Conservation (phyloP, 169 alveolate genomes). For the Plasmodium berghei region DNA sequence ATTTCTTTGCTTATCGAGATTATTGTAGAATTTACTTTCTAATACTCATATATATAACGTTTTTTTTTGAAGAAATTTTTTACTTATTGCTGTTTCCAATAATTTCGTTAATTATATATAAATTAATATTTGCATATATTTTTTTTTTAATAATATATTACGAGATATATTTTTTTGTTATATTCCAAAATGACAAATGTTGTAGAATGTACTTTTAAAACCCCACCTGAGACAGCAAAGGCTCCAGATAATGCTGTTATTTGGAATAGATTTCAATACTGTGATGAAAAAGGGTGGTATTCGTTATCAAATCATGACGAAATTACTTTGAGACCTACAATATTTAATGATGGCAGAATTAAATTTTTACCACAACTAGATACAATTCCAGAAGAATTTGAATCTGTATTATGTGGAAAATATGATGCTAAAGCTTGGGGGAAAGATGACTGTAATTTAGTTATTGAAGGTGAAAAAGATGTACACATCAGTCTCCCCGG, state of each 20-base stretch:
- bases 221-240: constrained; percentile 58
- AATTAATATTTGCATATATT: not conserved
- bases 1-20: too few species aligned
- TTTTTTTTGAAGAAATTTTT: not conserved
- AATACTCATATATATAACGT: too few species aligned
- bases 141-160: constrained; percentile 3
- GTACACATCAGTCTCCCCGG: constrained; percentile 80
- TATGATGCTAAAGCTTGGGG: constrained; percentile 84
- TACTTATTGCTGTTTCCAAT: constrained; percentile 5
- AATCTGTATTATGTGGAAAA: constrained; percentile 79
- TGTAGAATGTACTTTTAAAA: constrained; percentile 72
- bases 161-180: constrained; percentile 2
- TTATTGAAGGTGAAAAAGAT: constrained; percentile 83
- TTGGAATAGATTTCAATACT: constrained; percentile 70
- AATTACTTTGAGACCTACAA: constrained; percentile 78
- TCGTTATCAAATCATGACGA: constrained; percentile 80
- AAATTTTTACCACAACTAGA: constrained; percentile 81
- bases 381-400: constrained; percentile 77
- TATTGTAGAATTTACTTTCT: too few species aligned
- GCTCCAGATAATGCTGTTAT: constrained; percentile 69
- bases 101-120: constrained; percentile 6
- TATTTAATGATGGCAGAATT: constrained; percentile 79
- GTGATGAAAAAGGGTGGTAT: constrained; percentile 83
- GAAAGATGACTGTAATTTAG: constrained; percentile 76
- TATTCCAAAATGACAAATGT: constrained; percentile 57